phyloP scores from a whole-genome alignment of 2,329 filamentous ascomycete genomes.

The Nemania sp. region DNA sequence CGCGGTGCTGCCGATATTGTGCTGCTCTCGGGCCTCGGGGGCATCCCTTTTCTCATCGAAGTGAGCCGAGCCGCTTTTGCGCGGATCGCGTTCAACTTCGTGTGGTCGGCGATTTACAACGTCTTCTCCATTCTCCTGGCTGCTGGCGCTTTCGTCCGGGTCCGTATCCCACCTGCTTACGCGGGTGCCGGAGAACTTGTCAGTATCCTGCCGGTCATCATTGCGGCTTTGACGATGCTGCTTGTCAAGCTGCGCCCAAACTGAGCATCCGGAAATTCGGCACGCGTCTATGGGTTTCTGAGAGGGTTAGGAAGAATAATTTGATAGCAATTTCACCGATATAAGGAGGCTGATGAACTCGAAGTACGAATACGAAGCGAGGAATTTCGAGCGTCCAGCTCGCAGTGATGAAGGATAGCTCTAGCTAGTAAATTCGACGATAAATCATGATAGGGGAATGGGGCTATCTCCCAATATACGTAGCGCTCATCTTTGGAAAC shows the following conservation, averaged over 20 bases:
- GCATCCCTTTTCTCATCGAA: conserved; percentile 63
- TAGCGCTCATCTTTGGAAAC: too few species aligned
- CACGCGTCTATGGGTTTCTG: background rate
- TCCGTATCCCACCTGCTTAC: conserved; percentile 56
- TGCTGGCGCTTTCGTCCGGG: conserved; percentile 63
- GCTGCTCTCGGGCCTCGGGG: conserved; percentile 61
- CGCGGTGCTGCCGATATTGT: conserved; percentile 70
- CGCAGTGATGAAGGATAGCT: too few species aligned
- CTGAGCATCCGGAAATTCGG: background rate
- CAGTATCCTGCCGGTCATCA: conserved; percentile 68
- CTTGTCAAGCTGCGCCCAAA: conserved; percentile 11
- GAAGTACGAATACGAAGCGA: too few species aligned
- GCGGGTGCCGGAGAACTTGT: conserved; percentile 68
- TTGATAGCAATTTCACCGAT: too few species aligned
- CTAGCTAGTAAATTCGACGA: too few species aligned
- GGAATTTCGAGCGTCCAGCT: too few species aligned
- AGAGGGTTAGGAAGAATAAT: too few species aligned
- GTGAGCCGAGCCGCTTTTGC: conserved; percentile 50
- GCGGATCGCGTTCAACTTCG: conserved; percentile 70
- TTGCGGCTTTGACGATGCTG: conserved; percentile 20
- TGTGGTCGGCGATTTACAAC: conserved; percentile 74
- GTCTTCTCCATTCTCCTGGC: conserved; percentile 68
- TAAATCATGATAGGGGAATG: too few species aligned
- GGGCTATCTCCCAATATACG: too few species aligned
- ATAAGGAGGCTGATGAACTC: too few species aligned